Evolutionary conservation across 2,329 filamentous ascomycete genomes (phyloP), one percentile per base, ranked within the genome.

Genomic region (Mycosphaerella arachidis): DNA sequence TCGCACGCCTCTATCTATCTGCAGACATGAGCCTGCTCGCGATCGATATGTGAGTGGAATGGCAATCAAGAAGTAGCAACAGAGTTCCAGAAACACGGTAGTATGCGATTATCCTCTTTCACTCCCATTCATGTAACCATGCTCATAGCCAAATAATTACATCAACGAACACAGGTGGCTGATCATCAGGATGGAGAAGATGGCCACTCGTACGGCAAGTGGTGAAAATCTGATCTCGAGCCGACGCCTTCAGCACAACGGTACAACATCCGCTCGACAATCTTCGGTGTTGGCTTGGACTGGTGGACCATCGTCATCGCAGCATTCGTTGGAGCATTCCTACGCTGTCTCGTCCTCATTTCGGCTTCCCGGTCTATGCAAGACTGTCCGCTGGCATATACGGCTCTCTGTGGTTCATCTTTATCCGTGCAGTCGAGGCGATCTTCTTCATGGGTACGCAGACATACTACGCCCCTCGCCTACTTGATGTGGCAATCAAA

Each of bases 361-460:
- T 76, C 30, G 74, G 74, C 33, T 74, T 73, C 37, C 74, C 74
- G 1, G 72, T 74, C 13, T 74, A 73, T 45, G 68, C 69, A 7
- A 66, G 73, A n/a, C 67, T 71, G 2, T 65, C 69, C 6, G 68
- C 72, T 1, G 73, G 73, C 6, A 72, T 77, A 56, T 73, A 72
- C 31, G 76, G 75, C 16, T 72, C 73, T 1, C 72, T 73, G 57
- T 74, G 75, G 30, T 78, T 78, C 63, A 69, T 78, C 43, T 72
- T 75, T 61, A 73, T 74, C 29, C 62, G 72, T 43, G 71, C 71
- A 6, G 63, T 73, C 0, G 74, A 77, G 1, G 73, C 71, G 12
- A 68, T 75, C 35, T 74, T 77, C 57, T 78, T 75, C 67, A 75
- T 74, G 56, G 74, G 74, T 5, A 74, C 71, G 9, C 70, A 75